Percentiles rank a stretch among this genome's conserved stretches.
These are phyloP conservation scores for Penicillium palitans DNA, from an alignment of 2,329 filamentous ascomycete genomes.

Conservation along the genomic window DNA sequence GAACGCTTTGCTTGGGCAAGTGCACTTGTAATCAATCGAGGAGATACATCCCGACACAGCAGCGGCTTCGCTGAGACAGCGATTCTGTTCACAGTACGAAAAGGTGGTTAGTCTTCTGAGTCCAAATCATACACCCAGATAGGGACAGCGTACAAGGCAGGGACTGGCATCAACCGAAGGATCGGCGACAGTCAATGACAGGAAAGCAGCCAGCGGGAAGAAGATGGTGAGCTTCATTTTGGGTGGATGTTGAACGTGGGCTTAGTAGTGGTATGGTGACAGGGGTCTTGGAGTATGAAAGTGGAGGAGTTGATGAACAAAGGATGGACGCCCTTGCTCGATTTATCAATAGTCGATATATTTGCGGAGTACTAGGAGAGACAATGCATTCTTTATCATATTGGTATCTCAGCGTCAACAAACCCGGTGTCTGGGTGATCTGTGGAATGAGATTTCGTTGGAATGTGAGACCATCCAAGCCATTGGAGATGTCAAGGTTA, in stretches of 20 bases:
- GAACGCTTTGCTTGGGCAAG: slow-evolving; percentile 21
- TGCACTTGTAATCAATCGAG: slow-evolving; percentile 17
- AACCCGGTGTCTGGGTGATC: slow-evolving; percentile 3
- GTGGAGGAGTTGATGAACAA: neutral
- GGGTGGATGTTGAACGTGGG: neutral
- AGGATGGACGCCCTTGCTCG: neutral
- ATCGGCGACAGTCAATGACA: slow-evolving; percentile 17
- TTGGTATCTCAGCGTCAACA: neutral
- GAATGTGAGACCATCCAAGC: slow-evolving; percentile 6
- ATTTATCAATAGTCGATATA: slow-evolving; percentile 7
- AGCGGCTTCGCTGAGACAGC: slow-evolving; percentile 18
- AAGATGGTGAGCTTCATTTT: slow-evolving; percentile 24
- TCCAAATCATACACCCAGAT: neutral
- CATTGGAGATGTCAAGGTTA: neutral
- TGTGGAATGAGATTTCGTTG: slow-evolving; percentile 6
- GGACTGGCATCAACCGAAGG: slow-evolving; percentile 7
- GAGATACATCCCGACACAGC: slow-evolving; percentile 19
- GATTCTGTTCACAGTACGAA: slow-evolving; percentile 1
- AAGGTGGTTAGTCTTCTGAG: slow-evolving; percentile 7
- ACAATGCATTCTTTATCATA: neutral
- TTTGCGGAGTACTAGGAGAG: neutral
- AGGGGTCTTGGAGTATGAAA: neutral
- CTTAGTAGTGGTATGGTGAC: neutral
- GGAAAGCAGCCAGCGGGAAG: slow-evolving; percentile 19
- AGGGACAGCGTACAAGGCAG: slow-evolving; percentile 13